Percentiles rank a stretch among this genome's conserved stretches.
phyloP scores from a whole-genome alignment of 768 basidiomycete species.

The Suillus spraguei region DNA sequence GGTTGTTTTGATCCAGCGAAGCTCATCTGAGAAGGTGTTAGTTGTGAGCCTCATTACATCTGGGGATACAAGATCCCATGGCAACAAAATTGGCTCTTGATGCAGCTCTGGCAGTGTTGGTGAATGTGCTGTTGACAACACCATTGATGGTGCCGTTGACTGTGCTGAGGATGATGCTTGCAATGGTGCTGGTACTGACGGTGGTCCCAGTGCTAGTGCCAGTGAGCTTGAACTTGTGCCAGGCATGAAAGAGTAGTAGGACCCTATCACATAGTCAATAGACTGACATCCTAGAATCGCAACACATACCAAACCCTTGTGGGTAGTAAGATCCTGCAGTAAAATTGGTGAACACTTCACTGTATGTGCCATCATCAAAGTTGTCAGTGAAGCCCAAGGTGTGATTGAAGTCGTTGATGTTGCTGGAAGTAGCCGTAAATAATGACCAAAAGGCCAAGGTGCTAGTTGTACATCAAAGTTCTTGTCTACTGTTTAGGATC shows the following conservation, averaged over 20 bases:
- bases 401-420: neutral
- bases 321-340: slow-evolving; percentile 1
- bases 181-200: neutral
- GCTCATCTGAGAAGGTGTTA: neutral
- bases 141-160: neutral
- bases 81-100: neutral
- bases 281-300: neutral
- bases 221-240: neutral
- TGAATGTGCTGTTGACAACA: neutral
- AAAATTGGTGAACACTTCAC: neutral
- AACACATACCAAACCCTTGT: neutral
- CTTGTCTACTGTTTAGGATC: neutral
- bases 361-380: neutral
- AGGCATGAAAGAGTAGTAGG: neutral
- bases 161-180: neutral
- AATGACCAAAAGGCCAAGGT: neutral
- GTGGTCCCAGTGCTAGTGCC: neutral
- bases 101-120: neutral
- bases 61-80: neutral
- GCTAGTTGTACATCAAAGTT: neutral
- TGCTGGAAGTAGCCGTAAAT: neutral
- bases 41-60: neutral
- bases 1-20: neutral
- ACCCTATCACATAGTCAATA: neutral
- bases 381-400: too few species aligned